Conservation (phyloP, 2,329 filamentous ascomycete species). For the Metarhizium guizhouense region DNA sequence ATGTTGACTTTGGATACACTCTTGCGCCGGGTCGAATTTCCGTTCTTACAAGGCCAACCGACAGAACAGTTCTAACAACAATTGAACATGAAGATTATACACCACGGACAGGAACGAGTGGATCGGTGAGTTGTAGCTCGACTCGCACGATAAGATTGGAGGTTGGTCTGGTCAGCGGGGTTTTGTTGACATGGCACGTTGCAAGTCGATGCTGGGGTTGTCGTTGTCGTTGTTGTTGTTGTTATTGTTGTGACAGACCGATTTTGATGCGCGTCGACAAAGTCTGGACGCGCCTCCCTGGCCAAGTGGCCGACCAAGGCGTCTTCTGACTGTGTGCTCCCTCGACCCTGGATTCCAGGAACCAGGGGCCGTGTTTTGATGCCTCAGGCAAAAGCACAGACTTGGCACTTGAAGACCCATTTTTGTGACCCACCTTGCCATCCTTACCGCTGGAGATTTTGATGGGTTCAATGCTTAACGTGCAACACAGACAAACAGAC, state of each 20-base stretch:
- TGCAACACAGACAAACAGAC: background rate
- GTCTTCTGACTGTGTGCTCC: background rate
- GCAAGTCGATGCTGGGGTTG: slow-evolving; percentile 6
- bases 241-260: background rate
- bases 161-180: slow-evolving; percentile 11
- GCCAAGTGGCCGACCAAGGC: background rate
- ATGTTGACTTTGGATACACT: slow-evolving; percentile 26
- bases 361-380: slow-evolving; percentile 2
- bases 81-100: background rate
- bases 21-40: background rate
- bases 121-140: slow-evolving; percentile 5
- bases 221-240: slow-evolving; percentile 18
- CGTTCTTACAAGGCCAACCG: background rate
- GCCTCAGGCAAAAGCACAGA: slow-evolving; percentile 4
- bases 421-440: no score
- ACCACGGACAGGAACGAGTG: slow-evolving; percentile 2
- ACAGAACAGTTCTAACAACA: background rate
- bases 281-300: slow-evolving; percentile 2
- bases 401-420: no score
- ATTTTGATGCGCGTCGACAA: slow-evolving; percentile 17
- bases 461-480: background rate
- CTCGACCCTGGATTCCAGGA: background rate
- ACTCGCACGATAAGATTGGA: background rate
- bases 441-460: background rate
- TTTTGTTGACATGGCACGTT: slow-evolving; percentile 12